Conservation (phyloP, 2,329 filamentous ascomycete species). For the Pseudogymnoascus sp. region DNA sequence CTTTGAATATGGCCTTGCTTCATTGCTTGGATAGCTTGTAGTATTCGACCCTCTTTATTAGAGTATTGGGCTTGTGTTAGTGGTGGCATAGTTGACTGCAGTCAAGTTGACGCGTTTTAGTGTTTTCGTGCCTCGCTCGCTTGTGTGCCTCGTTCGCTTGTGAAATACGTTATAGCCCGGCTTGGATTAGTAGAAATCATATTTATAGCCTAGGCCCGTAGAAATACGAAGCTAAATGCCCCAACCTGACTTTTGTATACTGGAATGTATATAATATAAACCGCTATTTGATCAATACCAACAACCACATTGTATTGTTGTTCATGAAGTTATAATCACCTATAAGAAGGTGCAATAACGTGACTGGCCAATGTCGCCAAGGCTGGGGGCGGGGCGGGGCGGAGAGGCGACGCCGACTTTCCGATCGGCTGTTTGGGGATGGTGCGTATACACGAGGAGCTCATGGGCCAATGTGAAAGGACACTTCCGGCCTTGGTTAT, state of each 20-base stretch:
- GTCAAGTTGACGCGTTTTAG: no score
- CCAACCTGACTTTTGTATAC: background rate
- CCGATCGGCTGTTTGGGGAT: conserved; percentile 2
- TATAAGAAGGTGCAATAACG: background rate
- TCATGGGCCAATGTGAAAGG: background rate
- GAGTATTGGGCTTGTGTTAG: no score
- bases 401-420: background rate
- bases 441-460: background rate
- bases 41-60: no score
- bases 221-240: background rate
- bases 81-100: no score
- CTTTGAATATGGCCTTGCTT: no score
- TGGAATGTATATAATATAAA: background rate
- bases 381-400: background rate
- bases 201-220: background rate
- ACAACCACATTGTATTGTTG: background rate
- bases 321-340: background rate
- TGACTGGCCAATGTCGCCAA: background rate
- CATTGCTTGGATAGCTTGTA: no score
- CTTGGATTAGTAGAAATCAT: background rate
- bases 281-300: background rate
- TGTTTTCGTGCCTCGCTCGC: no score
- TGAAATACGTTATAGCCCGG: no score
- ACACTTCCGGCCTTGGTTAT: conserved; percentile 7
- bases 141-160: no score